Percentiles rank a stretch among this genome's conserved stretches.
These are phyloP conservation scores for Globisporangium viniferum DNA, from an alignment of 352 stramenopile species.

Conservation along the genomic window DNA sequence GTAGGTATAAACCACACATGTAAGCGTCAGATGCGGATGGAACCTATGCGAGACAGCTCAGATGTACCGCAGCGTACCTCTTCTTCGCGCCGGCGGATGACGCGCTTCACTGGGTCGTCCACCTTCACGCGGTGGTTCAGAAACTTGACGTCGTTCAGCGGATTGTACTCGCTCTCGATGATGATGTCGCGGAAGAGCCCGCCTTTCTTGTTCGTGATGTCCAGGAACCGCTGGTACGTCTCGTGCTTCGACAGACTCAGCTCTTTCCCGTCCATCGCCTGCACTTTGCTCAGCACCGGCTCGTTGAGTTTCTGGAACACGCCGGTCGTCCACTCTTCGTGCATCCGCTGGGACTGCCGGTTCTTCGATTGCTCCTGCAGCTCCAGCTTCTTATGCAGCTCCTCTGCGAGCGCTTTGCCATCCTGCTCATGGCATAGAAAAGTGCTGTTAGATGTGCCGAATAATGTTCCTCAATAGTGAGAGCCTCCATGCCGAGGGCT, in stretches of 20 bases:
- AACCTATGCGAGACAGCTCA: not conserved
- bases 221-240: constrained; percentile 72
- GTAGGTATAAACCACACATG: not conserved
- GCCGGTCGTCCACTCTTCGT: constrained; percentile 61
- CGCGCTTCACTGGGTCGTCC: constrained; percentile 68
- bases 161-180: constrained; percentile 84
- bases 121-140: constrained; percentile 41
- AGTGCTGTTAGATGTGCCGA: not conserved
- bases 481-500: not conserved
- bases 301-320: constrained; percentile 78
- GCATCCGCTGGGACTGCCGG: constrained; percentile 64
- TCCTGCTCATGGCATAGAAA: constrained; percentile 24
- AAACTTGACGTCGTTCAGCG: constrained; percentile 61
- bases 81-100: constrained; percentile 58
- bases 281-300: constrained; percentile 49
- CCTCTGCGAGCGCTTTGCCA: constrained; percentile 50
- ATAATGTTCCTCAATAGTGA: not conserved
- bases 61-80: constrained; percentile 25
- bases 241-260: constrained; percentile 50
- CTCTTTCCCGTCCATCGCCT: constrained; percentile 41
- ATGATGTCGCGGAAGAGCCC: constrained; percentile 82
- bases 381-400: constrained; percentile 60
- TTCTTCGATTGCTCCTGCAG: constrained; percentile 61
- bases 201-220: constrained; percentile 81
- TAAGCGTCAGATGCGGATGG: not conserved